These are phyloP conservation scores for Prunus salicina DNA, from an alignment of 306 rosid species.

Conservation along the genomic window DNA sequence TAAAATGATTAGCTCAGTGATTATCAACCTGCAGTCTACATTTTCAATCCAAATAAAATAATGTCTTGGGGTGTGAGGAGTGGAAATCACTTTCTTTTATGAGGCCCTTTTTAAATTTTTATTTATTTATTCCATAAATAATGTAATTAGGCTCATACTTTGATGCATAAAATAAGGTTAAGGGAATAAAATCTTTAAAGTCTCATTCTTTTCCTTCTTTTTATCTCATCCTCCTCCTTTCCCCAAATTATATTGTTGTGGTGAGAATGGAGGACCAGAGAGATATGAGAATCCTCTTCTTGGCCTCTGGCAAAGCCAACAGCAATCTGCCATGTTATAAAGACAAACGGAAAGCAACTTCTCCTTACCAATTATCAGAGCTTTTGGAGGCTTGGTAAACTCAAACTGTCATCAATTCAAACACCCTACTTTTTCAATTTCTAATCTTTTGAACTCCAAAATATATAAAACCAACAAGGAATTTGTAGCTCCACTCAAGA, in stretches of 20 bases:
- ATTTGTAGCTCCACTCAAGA: too few relatives aligned
- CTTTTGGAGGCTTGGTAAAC: background rate
- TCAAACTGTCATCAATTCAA: background rate
- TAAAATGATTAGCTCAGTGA: slow-evolving; percentile 76
- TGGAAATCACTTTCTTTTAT: slow-evolving; percentile 29
- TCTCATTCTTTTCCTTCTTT: background rate
- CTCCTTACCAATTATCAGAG: background rate
- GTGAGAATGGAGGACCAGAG: background rate
- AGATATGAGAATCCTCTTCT: background rate
- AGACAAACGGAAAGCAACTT: slow-evolving; percentile 10
- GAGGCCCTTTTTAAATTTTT: background rate
- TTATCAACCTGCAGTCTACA: slow-evolving; percentile 40
- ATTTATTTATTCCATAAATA: background rate
- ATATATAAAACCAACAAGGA: too few relatives aligned
- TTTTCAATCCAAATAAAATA: slow-evolving; percentile 28
- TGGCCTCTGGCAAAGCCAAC: background rate
- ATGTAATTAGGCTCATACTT: slow-evolving; percentile 53
- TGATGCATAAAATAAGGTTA: slow-evolving; percentile 24
- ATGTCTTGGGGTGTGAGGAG: slow-evolving; percentile 42
- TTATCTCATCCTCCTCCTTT: background rate
- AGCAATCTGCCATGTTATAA: background rate
- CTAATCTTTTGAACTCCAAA: too few relatives aligned
- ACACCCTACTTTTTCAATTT: too few relatives aligned
- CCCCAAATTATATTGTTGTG: background rate
- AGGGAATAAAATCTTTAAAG: slow-evolving; percentile 11